phyloP scores from a whole-genome alignment of 441 rosid species.

The Populus tomentosa region DNA sequence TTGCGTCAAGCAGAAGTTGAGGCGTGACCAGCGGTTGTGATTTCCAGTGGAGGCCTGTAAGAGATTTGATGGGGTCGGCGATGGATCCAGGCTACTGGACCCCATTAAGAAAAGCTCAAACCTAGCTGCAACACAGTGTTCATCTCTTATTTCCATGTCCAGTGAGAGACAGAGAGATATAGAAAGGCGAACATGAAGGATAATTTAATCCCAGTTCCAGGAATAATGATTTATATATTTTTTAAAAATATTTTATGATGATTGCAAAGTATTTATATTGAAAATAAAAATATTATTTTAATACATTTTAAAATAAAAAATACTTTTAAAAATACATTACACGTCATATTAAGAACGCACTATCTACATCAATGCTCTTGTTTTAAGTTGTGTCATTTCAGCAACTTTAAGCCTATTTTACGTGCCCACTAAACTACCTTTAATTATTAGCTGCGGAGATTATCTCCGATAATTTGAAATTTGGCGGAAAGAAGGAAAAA shows the following conservation, averaged over 20 bases:
- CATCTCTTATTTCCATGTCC: no score
- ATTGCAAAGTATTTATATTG: no score
- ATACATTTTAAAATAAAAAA: not conserved
- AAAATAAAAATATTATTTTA: no score
- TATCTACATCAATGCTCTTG: slow-evolving; percentile 10
- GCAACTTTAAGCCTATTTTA: not conserved
- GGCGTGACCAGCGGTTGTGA: slow-evolving; percentile 40
- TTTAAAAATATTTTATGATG: no score
- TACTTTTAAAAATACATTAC: no score
- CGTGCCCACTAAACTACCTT: not conserved
- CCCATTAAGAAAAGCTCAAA: not conserved
- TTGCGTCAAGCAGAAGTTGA: slow-evolving; percentile 9
- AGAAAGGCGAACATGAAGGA: no score
- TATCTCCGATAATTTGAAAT: not conserved
- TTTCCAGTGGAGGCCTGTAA: slow-evolving; percentile 20
- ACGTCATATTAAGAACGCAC: no score
- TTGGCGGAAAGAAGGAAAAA: not conserved
- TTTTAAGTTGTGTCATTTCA: slow-evolving; percentile 21
- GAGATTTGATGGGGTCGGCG: slow-evolving; percentile 21
- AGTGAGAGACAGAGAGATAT: no score
- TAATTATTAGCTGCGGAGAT: not conserved
- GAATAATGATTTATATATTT: no score
- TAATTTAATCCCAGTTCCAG: no score
- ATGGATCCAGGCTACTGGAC: slow-evolving; percentile 8
- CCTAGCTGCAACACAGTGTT: no score